Evolutionary conservation across 2,329 filamentous ascomycete genomes (phyloP), one percentile per base, ranked within the genome.

Genomic region (Verticillium nubilum): DNA sequence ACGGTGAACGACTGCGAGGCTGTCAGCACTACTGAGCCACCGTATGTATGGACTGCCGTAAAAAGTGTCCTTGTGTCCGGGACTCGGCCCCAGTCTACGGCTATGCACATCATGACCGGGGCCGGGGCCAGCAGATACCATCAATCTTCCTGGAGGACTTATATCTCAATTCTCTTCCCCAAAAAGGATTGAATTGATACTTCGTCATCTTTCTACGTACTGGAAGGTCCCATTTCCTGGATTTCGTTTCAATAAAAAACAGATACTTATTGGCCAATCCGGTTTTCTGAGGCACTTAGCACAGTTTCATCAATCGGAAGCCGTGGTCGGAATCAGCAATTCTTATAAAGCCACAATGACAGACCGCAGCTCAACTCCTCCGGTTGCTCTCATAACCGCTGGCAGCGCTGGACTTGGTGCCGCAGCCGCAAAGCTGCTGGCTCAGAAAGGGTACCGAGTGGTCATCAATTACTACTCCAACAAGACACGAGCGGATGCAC

Each of bases 401-500:
- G 66, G 67, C 35, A 70, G 67, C 28, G 70, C 86, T 65, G 88
- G 87, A 5, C 78, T 90, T 28, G 88, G 88, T 54, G 87, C 85
- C 58, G 74, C 84, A 13, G 78, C 89, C 27, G 80, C 80, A 52
- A 78, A 80, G 57, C 82, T 82, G 52, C 88, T 90, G 67, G 87
- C 87, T 4, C 73, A 78, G 5, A 77, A 86, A 67, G 85, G 86
- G 50, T 80, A 79, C 65, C 86, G 88, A 63, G 71, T 90, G n/a
- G 83, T 84, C 13, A 82, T 91, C 68, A 90, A 90, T 70, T 90
- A 89, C 70, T 76, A 81, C 67, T 81, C 80, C 56, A 83, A 78
- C 66, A 71, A 76, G 54, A 77, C 78, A 5, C 76, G 80, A 2
- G 88, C 87, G 4, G 74, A 82, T 54, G 73, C 76, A n/a, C 74